These are phyloP conservation scores for Cucumis cinereus DNA, from an alignment of 306 rosid genomes.

Conservation along the genomic window DNA sequence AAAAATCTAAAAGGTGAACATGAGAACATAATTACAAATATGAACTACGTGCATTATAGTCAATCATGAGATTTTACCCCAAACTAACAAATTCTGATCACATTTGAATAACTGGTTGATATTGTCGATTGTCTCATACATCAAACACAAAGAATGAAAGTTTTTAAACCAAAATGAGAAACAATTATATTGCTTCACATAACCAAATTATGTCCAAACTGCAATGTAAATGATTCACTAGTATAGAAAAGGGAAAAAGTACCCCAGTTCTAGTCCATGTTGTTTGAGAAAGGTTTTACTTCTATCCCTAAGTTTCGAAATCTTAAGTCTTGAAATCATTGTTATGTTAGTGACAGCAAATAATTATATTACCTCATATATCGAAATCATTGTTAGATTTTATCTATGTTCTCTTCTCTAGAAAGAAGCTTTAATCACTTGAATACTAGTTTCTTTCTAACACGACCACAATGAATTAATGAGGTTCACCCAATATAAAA, in stretches of 20 bases:
- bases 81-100: not conserved
- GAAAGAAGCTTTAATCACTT: not conserved
- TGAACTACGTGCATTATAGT: not conserved
- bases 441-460: not conserved
- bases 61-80: not conserved
- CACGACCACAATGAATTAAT: not conserved
- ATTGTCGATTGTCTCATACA: not conserved
- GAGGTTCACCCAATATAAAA: not conserved
- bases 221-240: not conserved
- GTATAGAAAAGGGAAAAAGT: not conserved
- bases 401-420: not conserved
- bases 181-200: not conserved
- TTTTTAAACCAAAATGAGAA: not conserved
- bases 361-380: not conserved
- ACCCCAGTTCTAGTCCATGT: not conserved
- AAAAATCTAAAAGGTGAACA: conserved; percentile 30
- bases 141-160: not conserved
- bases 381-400: not conserved
- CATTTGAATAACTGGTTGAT: not conserved
- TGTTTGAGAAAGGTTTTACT: not conserved
- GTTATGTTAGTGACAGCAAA: not conserved
- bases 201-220: not conserved
- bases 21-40: not conserved
- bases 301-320: not conserved
- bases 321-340: not conserved